Evolutionary conservation across 1,139 yeast species (phyloP), one percentile per base, ranked within the genome.

Genomic region (Taphrina flavorubra): DNA sequence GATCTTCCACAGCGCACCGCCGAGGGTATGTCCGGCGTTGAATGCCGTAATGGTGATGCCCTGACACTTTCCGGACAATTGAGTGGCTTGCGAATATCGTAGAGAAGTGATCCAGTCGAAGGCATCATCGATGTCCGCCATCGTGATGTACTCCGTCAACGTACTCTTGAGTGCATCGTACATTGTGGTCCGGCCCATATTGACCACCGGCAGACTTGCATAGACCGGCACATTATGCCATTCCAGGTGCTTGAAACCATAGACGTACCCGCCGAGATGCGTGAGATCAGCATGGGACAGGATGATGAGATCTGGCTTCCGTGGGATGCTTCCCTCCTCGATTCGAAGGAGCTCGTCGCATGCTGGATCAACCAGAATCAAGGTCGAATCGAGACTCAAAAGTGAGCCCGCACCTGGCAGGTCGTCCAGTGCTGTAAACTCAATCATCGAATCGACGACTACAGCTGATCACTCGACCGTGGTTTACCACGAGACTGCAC

Each of bases 11-110:
- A 89, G 84, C 0, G 91, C 87, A 8, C 99, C 98, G 70, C 99
- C 99, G 51, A 95, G 82, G 0, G 96, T 83, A 76, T 91, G 97
- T 0, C 99, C 99, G 0, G 98, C 89, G 77, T 90, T 91, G 74
- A 87, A 87, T 0, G 98, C 96, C 0, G 97, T 88, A 16, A 92
- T 80, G 0, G 85, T 81, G 25, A 78, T 34, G 89, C 91, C 71
- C 87, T 89, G 68, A 85, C 82, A 68, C 81, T 83, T 71, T 65
- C 72, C 72, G 11, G 69, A 53, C 18, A 71, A 46, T 68, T 82
- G 84, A n/a, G 86, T 81, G 1, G 91, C 84, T 77, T 94, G 99
- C 0, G 92, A 85, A 76, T 88, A 92, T 74, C 92, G 94, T 67
- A 94, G 80, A 0, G 89, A 81, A 1, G 79, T 82, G 5, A 94